Evolutionary conservation across 192 early-diverging fungal species (phyloP).

Genomic region (Coemansia sp.): DNA sequence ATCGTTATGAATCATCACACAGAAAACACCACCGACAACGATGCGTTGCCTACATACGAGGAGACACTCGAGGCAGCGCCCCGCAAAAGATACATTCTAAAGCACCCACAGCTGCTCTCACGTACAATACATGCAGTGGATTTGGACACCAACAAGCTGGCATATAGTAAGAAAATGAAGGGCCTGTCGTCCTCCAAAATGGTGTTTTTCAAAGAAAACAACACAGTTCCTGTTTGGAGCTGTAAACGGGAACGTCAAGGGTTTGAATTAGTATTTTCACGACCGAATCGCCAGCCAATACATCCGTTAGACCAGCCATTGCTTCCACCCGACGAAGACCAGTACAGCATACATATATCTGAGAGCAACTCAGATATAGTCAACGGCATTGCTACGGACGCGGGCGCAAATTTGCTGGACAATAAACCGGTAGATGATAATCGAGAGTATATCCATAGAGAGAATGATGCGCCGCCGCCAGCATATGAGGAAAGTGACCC

Average conservation of each 20-base stretch:
- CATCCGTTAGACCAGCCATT: neutral
- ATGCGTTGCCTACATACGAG: conserved; percentile 41
- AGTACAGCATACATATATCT: neutral
- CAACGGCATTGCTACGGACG: conserved; percentile 8
- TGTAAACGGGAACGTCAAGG: conserved; percentile 22
- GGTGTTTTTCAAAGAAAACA: conserved; percentile 2
- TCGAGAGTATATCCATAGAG: conserved; percentile 22
- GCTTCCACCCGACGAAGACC: neutral
- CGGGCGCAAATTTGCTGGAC: conserved; percentile 12
- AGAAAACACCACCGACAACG: neutral
- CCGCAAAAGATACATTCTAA: conserved; percentile 26
- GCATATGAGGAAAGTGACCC: conserved; percentile 41
- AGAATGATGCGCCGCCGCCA: conserved; percentile 30
- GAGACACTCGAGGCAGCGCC: conserved; percentile 29
- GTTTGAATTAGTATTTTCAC: conserved; percentile 36
- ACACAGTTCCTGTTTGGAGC: conserved; percentile 19
- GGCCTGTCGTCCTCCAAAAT: conserved; percentile 9
- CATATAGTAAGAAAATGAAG: conserved; percentile 8
- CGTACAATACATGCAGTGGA: conserved; percentile 34
- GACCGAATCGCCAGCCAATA: conserved; percentile 1
- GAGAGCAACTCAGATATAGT: neutral
- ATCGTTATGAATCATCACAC: too few species aligned
- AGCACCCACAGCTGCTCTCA: conserved; percentile 19
- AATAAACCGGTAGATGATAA: conserved; percentile 25
- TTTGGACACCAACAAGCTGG: conserved; percentile 4